Conservation (phyloP, 768 basidiomycete genomes). For the Mycena pura region DNA sequence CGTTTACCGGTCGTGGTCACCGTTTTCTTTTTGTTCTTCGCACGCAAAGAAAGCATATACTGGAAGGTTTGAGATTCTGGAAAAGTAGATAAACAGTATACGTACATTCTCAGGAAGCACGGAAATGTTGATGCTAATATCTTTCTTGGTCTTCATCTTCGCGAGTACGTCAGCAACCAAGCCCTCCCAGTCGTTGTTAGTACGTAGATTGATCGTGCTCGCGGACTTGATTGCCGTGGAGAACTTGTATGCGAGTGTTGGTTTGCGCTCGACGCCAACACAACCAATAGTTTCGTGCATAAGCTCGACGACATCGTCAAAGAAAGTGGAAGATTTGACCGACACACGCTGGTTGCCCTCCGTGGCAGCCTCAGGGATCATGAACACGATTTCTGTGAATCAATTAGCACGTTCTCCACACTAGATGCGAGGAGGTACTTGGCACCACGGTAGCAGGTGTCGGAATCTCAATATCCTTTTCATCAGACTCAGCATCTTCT, state of each 20-base stretch:
- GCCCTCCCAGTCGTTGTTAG: not conserved
- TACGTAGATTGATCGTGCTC: not conserved
- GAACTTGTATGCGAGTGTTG: conserved; percentile 7
- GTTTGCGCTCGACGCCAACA: conserved; percentile 1
- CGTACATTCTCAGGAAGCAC: conserved; percentile 6
- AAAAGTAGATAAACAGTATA: not conserved
- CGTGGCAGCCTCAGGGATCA: not conserved
- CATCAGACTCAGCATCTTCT: conserved; percentile 5
- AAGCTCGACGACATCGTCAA: conserved; percentile 14
- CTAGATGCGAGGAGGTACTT: conserved; percentile 2
- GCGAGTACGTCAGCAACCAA: not conserved
- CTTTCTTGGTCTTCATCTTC: not conserved
- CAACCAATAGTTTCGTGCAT: conserved; percentile 7
- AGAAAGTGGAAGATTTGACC: not conserved
- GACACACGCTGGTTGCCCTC: conserved; percentile 2
- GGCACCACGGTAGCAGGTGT: not conserved
- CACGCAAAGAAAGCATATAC: conserved; percentile 7
- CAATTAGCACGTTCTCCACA: not conserved
- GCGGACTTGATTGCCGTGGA: not conserved
- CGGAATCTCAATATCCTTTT: not conserved
- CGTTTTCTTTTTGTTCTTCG: not conserved
- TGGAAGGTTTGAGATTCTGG: not conserved
- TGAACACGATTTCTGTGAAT: conserved; percentile 1
- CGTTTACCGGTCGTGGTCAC: not conserved
- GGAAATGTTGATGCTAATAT: not conserved